phyloP scores from a whole-genome alignment of 306 rosid genomes.

The Cicer judaicum region DNA sequence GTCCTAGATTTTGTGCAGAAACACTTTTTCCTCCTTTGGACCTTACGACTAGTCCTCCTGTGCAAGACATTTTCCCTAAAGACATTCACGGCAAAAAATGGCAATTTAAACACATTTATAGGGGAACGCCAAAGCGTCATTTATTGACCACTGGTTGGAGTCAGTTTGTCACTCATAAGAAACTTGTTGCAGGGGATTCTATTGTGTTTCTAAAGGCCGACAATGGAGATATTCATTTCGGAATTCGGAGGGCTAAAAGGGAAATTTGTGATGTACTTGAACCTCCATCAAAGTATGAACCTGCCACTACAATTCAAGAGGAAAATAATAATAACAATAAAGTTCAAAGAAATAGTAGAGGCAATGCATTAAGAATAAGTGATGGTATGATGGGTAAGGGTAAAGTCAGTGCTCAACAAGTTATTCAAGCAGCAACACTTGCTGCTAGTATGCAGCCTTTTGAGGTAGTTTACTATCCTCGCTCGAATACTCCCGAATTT shows the following conservation, averaged over 20 bases:
- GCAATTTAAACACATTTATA: conserved; percentile 72
- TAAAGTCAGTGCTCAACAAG: conserved; percentile 71
- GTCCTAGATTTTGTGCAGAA: conserved; percentile 85
- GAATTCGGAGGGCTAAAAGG: conserved; percentile 75
- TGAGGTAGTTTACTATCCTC: conserved; percentile 83
- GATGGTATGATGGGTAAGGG: conserved; percentile 56
- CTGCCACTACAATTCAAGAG: too few relatives aligned
- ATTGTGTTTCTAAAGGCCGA: conserved; percentile 75
- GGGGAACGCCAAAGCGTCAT: conserved; percentile 55
- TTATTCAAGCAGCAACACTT: conserved; percentile 69
- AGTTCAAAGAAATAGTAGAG: conserved; percentile 48
- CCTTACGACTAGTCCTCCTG: conserved; percentile 72
- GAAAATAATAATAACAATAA: conserved; percentile 3
- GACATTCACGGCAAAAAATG: conserved; percentile 86
- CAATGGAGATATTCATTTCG: conserved; percentile 76
- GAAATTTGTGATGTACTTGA: conserved; percentile 50
- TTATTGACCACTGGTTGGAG: conserved; percentile 94
- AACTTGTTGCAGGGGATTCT: conserved; percentile 84
- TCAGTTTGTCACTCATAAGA: conserved; percentile 80
- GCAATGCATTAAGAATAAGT: conserved; percentile 48
- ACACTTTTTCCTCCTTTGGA: conserved; percentile 81
- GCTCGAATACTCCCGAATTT: conserved; percentile 81
- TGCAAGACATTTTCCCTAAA: conserved; percentile 70
- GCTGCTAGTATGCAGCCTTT: conserved; percentile 66
- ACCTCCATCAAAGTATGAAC: too few relatives aligned